These are phyloP conservation scores for Candida smagusa DNA, from an alignment of 1,139 yeast genomes.

Conservation along the genomic window DNA sequence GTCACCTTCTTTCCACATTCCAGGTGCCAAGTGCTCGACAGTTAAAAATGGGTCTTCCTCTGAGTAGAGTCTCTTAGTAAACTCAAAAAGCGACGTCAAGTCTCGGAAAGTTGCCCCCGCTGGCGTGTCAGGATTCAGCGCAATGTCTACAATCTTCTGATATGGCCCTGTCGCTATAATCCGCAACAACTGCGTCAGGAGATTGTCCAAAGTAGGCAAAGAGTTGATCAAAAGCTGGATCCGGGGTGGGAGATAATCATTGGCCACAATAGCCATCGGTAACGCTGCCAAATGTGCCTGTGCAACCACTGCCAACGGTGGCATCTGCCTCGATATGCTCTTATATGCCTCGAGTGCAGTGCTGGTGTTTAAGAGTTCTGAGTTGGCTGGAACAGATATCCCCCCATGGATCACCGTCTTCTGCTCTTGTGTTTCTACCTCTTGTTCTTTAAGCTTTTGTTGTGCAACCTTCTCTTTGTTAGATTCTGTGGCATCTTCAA, in stretches of 20 bases:
- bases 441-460: conserved; percentile 4
- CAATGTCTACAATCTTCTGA: conserved; percentile 68
- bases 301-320: conserved; percentile 38
- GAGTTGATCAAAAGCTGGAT: conserved; percentile 62
- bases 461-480: conserved; percentile 9
- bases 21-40: conserved; percentile 59
- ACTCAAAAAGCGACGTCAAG: conserved; percentile 71
- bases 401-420: conserved; percentile 21
- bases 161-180: conserved; percentile 68
- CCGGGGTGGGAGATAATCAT: conserved; percentile 55
- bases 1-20: conserved; percentile 64
- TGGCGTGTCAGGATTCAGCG: conserved; percentile 68
- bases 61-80: conserved; percentile 61
- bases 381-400: conserved; percentile 35
- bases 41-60: conserved; percentile 67
- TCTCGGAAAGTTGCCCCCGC: conserved; percentile 75
- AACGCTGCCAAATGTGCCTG: conserved; percentile 57
- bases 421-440: not conserved
- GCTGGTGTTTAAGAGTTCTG: conserved; percentile 39
- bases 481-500: conserved; percentile 21
- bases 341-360: conserved; percentile 44
- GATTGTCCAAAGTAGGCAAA: conserved; percentile 68
- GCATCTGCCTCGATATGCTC: conserved; percentile 38
- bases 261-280: conserved; percentile 55
- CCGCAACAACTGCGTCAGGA: conserved; percentile 70